Evolutionary conservation across 2,329 filamentous ascomycete species (phyloP).

Genomic region (Ophiosphaerella narmari): DNA sequence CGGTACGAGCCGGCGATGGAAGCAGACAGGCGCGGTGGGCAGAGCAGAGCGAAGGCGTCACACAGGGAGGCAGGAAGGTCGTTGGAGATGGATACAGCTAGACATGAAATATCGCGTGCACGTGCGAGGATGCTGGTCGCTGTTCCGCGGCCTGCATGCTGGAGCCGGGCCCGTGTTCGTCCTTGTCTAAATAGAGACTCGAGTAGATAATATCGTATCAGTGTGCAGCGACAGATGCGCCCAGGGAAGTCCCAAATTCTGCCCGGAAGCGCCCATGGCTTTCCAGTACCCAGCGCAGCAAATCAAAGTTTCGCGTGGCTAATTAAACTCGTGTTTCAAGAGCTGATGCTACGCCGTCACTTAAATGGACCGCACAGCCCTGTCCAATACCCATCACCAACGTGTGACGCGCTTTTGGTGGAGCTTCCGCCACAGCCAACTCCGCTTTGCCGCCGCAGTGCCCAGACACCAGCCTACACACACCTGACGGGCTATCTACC

Average conservation of each 20-base stretch:
- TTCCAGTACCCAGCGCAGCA: background rate
- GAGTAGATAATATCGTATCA: too few species aligned
- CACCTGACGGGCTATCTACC: too few species aligned
- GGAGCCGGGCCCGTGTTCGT: slow-evolving; percentile 1
- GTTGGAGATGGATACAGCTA: background rate
- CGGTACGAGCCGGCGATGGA: background rate
- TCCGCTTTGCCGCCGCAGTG: slow-evolving; percentile 20
- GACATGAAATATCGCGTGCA: background rate
- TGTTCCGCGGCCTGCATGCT: background rate
- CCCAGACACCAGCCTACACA: slow-evolving; percentile 1
- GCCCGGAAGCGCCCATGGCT: too few species aligned
- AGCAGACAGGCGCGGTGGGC: background rate
- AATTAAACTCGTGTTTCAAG: slow-evolving; percentile 10
- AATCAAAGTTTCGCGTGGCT: slow-evolving; percentile 10
- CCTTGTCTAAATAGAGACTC: too few species aligned
- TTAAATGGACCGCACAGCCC: slow-evolving; percentile 3
- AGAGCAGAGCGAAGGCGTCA: background rate
- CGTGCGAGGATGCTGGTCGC: slow-evolving; percentile 6
- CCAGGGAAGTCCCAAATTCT: too few species aligned
- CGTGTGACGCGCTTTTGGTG: slow-evolving; percentile 27
- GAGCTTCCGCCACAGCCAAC: slow-evolving; percentile 35
- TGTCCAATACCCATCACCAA: slow-evolving; percentile 4
- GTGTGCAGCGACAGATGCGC: too few species aligned
- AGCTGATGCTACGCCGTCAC: slow-evolving; percentile 3
- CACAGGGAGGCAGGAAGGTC: too few species aligned